Conservation (phyloP, 2,329 filamentous ascomycete species). For the Aspergillus latus region DNA sequence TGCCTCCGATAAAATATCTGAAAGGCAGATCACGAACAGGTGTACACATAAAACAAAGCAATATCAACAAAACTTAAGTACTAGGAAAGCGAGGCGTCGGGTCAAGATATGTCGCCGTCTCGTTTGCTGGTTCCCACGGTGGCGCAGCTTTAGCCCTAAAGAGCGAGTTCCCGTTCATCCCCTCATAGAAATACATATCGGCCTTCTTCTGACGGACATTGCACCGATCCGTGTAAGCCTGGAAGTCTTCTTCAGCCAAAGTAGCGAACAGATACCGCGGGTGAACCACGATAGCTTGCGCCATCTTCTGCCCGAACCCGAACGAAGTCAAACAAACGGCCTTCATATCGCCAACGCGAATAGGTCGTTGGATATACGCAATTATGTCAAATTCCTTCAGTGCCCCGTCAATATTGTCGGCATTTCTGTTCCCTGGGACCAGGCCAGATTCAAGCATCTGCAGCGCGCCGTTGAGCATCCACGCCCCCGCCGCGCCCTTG, state of each 20-base stretch:
- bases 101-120: not conserved
- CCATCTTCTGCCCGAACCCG: constrained; percentile 98
- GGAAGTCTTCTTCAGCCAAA: constrained; percentile 82
- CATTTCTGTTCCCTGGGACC: constrained; percentile 95
- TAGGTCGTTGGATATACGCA: constrained; percentile 89
- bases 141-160: constrained; percentile 79
- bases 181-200: constrained; percentile 98
- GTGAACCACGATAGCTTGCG: constrained; percentile 94
- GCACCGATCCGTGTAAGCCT: constrained; percentile 84
- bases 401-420: constrained; percentile 91
- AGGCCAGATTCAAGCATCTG: constrained; percentile 93
- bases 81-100: not conserved
- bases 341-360: constrained; percentile 91
- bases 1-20: too few relatives aligned
- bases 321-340: constrained; percentile 99
- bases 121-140: not conserved
- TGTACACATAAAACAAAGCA: not conserved
- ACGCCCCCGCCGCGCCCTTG: constrained; percentile 97
- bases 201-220: constrained; percentile 95
- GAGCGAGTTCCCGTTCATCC: constrained; percentile 94
- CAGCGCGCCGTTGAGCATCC: constrained; percentile 99
- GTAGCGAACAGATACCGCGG: constrained; percentile 93
- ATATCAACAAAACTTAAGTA: not conserved
- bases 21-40: too few relatives aligned
- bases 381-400: constrained; percentile 99